Percentiles rank a stretch among this genome's conserved stretches.
Conservation (phyloP, 768 basidiomycete species). For the Psilocybe cubensis region DNA sequence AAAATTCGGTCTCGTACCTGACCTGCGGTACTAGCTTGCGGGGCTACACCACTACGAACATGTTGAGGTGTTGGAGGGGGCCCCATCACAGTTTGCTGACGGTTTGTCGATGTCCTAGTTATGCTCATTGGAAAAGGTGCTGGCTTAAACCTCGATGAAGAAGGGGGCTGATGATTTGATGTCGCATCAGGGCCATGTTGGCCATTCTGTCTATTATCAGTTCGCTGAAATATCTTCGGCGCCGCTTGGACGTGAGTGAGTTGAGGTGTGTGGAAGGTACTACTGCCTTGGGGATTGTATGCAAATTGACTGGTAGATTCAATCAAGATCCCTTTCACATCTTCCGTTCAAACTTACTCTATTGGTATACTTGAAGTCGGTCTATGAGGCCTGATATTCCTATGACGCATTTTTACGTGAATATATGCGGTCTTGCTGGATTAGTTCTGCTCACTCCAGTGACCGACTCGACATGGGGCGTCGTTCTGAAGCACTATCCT, state of each 20-base stretch:
- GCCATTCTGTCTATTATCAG: conserved; percentile 18
- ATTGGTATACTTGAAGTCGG: conserved; percentile 49
- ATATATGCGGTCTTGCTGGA: conserved; percentile 6
- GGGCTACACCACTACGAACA: conserved; percentile 20
- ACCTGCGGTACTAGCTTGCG: neutral
- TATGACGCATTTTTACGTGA: neutral
- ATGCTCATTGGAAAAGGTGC: conserved; percentile 6
- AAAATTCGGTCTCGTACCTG: neutral
- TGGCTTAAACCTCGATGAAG: conserved; percentile 24
- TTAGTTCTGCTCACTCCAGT: conserved; percentile 39
- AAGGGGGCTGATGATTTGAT: conserved; percentile 10
- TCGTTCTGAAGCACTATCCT: conserved; percentile 18
- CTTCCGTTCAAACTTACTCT: conserved; percentile 26
- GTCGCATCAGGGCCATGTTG: conserved; percentile 11
- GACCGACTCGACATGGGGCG: conserved; percentile 57
- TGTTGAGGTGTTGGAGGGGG: conserved; percentile 57
- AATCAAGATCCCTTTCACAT: conserved; percentile 4
- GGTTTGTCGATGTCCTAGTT: conserved; percentile 20
- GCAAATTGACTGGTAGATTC: conserved; percentile 59
- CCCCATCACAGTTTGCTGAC: conserved; percentile 44
- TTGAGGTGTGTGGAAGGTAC: conserved; percentile 41
- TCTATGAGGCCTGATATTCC: conserved; percentile 29
- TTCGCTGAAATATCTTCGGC: conserved; percentile 41
- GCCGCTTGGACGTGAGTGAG: conserved; percentile 47
- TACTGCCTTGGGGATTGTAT: conserved; percentile 54